Conservation (phyloP, 768 basidiomycete species). For the Udeniomyces megalosporus region DNA sequence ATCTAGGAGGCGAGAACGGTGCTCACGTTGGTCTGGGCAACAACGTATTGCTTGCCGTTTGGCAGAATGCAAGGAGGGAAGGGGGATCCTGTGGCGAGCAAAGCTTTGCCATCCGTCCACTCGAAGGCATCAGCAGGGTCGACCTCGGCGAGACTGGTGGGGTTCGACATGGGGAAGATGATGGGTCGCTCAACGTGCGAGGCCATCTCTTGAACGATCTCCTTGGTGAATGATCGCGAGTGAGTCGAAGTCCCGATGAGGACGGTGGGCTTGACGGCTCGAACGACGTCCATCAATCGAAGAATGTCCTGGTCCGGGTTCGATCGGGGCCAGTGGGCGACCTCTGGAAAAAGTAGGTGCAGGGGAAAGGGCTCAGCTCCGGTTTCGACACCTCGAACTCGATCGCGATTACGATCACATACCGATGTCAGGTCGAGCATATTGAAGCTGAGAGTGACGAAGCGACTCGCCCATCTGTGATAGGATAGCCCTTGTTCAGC, state of each 20-base stretch:
- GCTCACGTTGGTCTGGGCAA: constrained; percentile 17
- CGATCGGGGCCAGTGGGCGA: constrained; percentile 24
- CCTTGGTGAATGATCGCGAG: constrained; percentile 52
- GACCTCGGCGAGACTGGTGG: constrained; percentile 58
- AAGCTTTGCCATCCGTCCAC: constrained; percentile 65
- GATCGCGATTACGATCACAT: background rate
- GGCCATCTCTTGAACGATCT: constrained; percentile 37
- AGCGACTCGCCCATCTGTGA: constrained; percentile 13
- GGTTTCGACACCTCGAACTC: background rate
- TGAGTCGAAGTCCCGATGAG: constrained; percentile 72
- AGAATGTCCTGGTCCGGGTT: constrained; percentile 23
- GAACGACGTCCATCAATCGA: constrained; percentile 41
- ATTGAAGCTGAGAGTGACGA: constrained; percentile 18
- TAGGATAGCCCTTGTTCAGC: too few relatives aligned
- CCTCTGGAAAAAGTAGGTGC: background rate
- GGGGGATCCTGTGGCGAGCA: constrained; percentile 71
- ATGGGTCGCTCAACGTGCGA: constrained; percentile 30
- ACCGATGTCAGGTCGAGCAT: constrained; percentile 26
- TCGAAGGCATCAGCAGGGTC: constrained; percentile 51
- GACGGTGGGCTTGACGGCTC: constrained; percentile 58
- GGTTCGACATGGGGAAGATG: constrained; percentile 60
- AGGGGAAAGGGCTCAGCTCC: background rate
- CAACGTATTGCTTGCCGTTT: constrained; percentile 42
- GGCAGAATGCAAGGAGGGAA: constrained; percentile 57
- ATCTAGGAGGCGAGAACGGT: background rate